These are phyloP conservation scores for Neoscytalidium dimidiatum DNA, from an alignment of 2,329 filamentous ascomycete species.

Conservation along the genomic window DNA sequence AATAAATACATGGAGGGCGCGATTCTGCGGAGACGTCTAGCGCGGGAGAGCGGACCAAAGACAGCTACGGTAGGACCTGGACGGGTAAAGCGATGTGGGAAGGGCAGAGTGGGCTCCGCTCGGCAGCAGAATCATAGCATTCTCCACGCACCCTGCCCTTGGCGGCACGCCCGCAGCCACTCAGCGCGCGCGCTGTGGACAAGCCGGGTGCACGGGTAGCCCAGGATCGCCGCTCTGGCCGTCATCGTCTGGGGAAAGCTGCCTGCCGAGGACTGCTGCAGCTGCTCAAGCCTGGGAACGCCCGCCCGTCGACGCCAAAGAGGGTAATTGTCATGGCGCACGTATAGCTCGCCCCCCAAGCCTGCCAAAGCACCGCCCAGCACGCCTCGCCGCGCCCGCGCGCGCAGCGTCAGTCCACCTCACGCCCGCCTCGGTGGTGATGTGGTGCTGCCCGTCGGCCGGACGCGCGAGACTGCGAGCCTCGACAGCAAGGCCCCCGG, in stretches of 20 bases:
- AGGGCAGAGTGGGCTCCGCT: slow-evolving; percentile 4
- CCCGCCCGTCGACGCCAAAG: not conserved
- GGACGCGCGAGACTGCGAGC: too few species aligned
- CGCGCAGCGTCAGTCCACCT: slow-evolving; percentile 11
- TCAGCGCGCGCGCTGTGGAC: not conserved
- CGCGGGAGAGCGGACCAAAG: not conserved
- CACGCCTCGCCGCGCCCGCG: not conserved
- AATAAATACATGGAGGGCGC: slow-evolving; percentile 14
- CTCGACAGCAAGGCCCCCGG: not conserved
- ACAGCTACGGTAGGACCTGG: not conserved
- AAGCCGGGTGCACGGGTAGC: slow-evolving; percentile 16
- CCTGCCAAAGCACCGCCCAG: slow-evolving; percentile 9
- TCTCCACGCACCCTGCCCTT: slow-evolving; percentile 11
- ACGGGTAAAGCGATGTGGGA: slow-evolving; percentile 6
- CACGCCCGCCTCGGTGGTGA: not conserved
- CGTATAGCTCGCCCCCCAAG: not conserved
- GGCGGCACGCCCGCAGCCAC: not conserved
- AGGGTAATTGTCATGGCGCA: slow-evolving; percentile 1
- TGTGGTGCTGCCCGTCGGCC: too few species aligned
- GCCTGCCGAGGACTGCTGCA: slow-evolving; percentile 12
- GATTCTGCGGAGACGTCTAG: slow-evolving; percentile 13
- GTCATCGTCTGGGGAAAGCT: slow-evolving; percentile 19
- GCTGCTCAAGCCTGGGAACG: not conserved
- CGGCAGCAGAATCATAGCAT: slow-evolving; percentile 8
- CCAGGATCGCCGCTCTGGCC: slow-evolving; percentile 16